These are phyloP conservation scores for Solanum boliviense DNA, from an alignment of 257 asterid species.

Conservation along the genomic window DNA sequence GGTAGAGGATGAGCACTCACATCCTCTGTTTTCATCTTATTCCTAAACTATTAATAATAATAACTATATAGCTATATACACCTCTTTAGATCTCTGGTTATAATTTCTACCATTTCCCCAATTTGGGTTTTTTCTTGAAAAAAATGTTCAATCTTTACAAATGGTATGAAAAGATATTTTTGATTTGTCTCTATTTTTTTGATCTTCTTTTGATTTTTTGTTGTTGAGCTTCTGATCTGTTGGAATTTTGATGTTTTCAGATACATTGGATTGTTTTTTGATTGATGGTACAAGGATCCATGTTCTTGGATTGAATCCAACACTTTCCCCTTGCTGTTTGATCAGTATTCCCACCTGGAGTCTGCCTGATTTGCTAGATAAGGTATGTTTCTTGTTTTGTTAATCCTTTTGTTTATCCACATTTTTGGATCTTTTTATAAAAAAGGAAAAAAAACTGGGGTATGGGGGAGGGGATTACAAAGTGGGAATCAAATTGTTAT, in stretches of 20 bases:
- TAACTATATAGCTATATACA: not conserved
- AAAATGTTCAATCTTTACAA: not conserved
- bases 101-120: not conserved
- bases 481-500: not conserved
- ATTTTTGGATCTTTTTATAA: conserved; percentile 31
- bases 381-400: conserved; percentile 28
- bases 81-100: not conserved
- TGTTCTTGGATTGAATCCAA: conserved; percentile 16
- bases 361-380: conserved; percentile 63
- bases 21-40: conserved; percentile 8
- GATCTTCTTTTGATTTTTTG: not conserved
- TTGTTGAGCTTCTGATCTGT: not conserved
- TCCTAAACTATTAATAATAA: not conserved
- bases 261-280: not conserved
- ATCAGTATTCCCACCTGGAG: conserved; percentile 44
- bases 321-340: conserved; percentile 39
- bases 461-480: not conserved
- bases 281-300: not conserved
- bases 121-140: not conserved
- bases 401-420: conserved; percentile 1
- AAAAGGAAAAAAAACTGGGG: not conserved
- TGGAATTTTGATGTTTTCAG: not conserved
- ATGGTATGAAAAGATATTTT: not conserved
- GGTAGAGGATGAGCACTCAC: conserved; percentile 4
- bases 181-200: not conserved